Evolutionary conservation across 441 rosid genomes (phyloP), one percentile per base, ranked within the genome.

Genomic region (Adansonia gregorii): DNA sequence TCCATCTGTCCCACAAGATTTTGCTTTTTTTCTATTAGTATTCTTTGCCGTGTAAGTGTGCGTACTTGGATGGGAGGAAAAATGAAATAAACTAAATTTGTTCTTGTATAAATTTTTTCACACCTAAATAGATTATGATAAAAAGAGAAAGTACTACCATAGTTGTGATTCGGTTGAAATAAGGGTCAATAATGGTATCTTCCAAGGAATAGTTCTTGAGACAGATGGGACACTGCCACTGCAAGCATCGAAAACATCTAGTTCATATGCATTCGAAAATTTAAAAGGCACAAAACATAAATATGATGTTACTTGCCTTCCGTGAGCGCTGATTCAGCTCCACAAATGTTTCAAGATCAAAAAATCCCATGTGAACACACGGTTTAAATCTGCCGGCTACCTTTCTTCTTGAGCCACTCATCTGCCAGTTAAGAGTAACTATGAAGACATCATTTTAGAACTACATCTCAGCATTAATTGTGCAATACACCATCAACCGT

Each of bases 201-300:
- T 93, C 97, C 87, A 92, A 82, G 11, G 97, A 92, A 83, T 92
- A 92, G 87, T 95, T 95, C 88, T 86, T 93, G 77, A 93, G 85
- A 85, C 99, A 93, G 78, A 87, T 78, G 45, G 99, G 99, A 82
- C 98, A 95, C 82, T 95, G 99, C 99, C 99, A 95, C 99, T 95
- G 95, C 87, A 86, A 48, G 67, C 66, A 76, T 19, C 43, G 59
- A 73, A 71, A 74, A 73, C 31, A 59, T 75, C 77, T 27, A 12
- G 45, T 43, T 70, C 60, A 51, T 27, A 12, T 27, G 67, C 67
- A n/a, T 27, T 27, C 14, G 43, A 61, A 27, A 61, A 27, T 15
- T 61, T 3, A 27, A 27, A 61, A 27, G 7, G 67, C 43, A 61
- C 0, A 61, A 61, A 24, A 11, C 39, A 61, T 52, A 24, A 60